Evolutionary conservation across 306 rosid genomes (phyloP), one percentile per base, ranked within the genome.

Genomic region (Coriaria nepalensis): DNA sequence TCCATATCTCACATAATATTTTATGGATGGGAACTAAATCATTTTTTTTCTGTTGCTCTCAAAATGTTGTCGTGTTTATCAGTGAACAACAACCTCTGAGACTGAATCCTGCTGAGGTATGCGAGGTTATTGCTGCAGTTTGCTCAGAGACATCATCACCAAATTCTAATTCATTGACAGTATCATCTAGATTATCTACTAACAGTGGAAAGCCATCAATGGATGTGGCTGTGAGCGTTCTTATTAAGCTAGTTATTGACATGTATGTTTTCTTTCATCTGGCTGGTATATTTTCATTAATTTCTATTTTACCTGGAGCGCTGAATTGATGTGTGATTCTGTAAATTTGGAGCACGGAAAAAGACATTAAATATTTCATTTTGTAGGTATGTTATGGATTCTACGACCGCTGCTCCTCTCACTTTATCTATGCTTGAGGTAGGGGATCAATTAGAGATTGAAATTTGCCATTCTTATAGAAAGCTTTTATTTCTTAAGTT

Each of bases 151-250:
- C 74, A 47, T 82, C 83, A 55, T 61, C 73, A 45, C 70, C 80
- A 49, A 74, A 63, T 45, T 47, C 77, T 56, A 90, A 77, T 68
- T 54, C 47, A 42, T 68, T 63, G 69, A 73, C 80, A 55, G 55
- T 69, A 61, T 65, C 98, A 49, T 67, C 78, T 63, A 77, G 79
- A 73, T 76, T 85, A 62, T 68, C 63, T 75, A 82, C 66, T 66
- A 76, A 62, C 61, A 60, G 80, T 59, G 78, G 94, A 71, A 92
- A 73, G 71, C 94, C 96, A 36, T 85, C 96, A 10, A 79, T 85
- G 66, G 98, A 92, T 67, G 96, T 87, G 67, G 98, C 98, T 55
- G 94, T 79, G 70, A 92, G 98, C 86, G 98, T 92, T 75, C 94
- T 92, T 54, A 78, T 92, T 59, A 92, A 92, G 67, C 87, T 92